Evolutionary conservation across 176 grass and related monocot genomes (phyloP), one percentile per base, ranked within the genome.

Genomic region (Triticum urartu): DNA sequence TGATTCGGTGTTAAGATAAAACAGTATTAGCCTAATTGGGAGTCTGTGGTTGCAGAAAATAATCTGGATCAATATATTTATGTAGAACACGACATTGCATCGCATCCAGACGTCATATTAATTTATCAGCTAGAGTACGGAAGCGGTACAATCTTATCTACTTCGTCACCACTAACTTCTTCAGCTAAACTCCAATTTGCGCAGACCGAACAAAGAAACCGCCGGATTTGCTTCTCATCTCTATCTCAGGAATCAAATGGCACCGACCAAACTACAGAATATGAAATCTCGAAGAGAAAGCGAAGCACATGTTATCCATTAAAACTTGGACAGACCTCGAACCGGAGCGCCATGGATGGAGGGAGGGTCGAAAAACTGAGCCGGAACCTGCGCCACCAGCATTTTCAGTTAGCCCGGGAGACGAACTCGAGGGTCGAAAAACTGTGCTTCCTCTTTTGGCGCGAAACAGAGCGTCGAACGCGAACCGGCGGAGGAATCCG

Each of bases 261-360:
- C 60, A 67, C 33, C 35, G 33, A 64, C 25, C 3, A 62, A 39
- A 89, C 77, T 7, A 60, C 5, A 69, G 18, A 72, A 47, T 14
- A 26, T 26, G 18, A 7, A 80, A 7, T 30, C 24, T 64, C 82
- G 28, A 35, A 14, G 68, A 76, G 45, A 42, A 64, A 76, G 25
- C 5, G 9, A 34, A 65, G 72, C 82, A 50, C 28, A 18, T 54
- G 50, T 54, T n/a, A 18, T 18, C 67, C 6, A 62, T 74, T 43
- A 21, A 22, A 71, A 83, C 63, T 80, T 64, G 15, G 38, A 60
- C 85, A 11, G 58, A 94, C 90, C 90, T 94, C 90, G 68, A 94
- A 94, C 62, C 83, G 90, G 74, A 94, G 93, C 50, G 90, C 93
- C 93, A 94, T 94, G 78, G 79, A 63, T 38, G 71, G 26, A 18